These are phyloP conservation scores for Gnomoniopsis smithogilvyi DNA, from an alignment of 2,329 filamentous ascomycete genomes.

Conservation along the genomic window DNA sequence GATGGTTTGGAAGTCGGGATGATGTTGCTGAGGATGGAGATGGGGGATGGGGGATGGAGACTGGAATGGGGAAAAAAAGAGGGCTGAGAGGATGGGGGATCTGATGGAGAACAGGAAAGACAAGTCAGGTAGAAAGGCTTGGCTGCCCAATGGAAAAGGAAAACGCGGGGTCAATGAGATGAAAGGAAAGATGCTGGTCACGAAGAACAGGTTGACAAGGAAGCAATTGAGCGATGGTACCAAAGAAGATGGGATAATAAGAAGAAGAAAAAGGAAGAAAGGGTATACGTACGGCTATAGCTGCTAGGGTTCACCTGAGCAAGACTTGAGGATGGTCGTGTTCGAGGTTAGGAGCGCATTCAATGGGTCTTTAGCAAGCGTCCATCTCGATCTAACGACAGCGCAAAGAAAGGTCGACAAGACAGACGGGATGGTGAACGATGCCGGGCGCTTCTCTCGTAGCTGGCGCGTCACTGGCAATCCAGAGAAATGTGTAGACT, in stretches of 20 bases:
- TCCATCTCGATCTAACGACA: too few species aligned
- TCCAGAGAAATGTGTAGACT: neutral
- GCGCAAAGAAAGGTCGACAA: too few species aligned
- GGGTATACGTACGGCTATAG: neutral
- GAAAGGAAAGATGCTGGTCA: neutral
- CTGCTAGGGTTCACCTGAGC: neutral
- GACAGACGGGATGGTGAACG: too few species aligned
- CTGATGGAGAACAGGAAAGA: neutral
- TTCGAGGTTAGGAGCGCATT: neutral
- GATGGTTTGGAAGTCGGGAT: neutral
- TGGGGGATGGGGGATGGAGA: neutral
- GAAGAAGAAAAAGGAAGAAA: too few species aligned
- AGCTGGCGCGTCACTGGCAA: neutral
- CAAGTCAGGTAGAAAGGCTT: neutral
- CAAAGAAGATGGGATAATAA: neutral
- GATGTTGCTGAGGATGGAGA: conserved; percentile 6
- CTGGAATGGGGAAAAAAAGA: neutral
- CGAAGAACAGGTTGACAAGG: neutral
- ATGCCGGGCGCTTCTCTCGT: neutral
- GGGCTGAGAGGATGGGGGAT: neutral
- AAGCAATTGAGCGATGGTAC: neutral
- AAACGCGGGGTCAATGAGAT: neutral
- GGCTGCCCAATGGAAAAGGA: neutral
- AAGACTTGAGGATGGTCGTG: neutral
- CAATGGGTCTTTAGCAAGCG: too few species aligned